These are phyloP conservation scores for Acer yangbiense DNA, from an alignment of 345 rosid genomes.

Conservation along the genomic window DNA sequence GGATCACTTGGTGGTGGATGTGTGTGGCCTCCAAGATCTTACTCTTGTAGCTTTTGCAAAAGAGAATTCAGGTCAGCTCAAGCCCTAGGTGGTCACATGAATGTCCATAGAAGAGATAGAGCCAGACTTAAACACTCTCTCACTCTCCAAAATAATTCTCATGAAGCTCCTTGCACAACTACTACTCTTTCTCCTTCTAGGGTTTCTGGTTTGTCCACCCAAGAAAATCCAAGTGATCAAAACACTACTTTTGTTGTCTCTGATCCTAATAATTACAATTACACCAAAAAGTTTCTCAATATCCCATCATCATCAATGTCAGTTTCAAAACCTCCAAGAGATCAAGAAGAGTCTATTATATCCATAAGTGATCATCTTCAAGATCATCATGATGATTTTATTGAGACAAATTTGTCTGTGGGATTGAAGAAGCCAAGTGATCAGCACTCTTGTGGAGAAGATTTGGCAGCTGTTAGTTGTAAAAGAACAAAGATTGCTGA, in stretches of 20 bases:
- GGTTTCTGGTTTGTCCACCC: slow-evolving; percentile 33
- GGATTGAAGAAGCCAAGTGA: slow-evolving; percentile 31
- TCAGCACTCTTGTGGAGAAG: slow-evolving; percentile 13
- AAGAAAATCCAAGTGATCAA: slow-evolving; percentile 18
- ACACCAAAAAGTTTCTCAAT: neutral
- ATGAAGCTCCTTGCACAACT: neutral
- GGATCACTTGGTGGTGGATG: slow-evolving; percentile 42
- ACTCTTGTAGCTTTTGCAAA: slow-evolving; percentile 61
- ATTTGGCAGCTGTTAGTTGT: slow-evolving; percentile 11
- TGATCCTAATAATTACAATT: slow-evolving; percentile 2
- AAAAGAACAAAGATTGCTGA: slow-evolving; percentile 38
- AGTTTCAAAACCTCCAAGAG: slow-evolving; percentile 18
- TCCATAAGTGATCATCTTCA: neutral
- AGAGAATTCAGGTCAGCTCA: slow-evolving; percentile 78
- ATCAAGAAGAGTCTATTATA: slow-evolving; percentile 1
- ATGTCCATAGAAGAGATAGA: slow-evolving; percentile 70
- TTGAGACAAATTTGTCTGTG: slow-evolving; percentile 36
- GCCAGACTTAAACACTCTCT: slow-evolving; percentile 61
- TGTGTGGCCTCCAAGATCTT: slow-evolving; percentile 72
- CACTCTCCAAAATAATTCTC: slow-evolving; percentile 9
- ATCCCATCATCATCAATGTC: neutral
- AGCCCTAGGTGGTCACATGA: slow-evolving; percentile 85
- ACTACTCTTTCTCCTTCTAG: slow-evolving; percentile 29
- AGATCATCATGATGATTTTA: slow-evolving; percentile 4
- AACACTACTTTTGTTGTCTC: slow-evolving; percentile 8